Evolutionary conservation across 1,284 basidiomycete genomes (phyloP).

Genomic region (Pseudozyma sp.): DNA sequence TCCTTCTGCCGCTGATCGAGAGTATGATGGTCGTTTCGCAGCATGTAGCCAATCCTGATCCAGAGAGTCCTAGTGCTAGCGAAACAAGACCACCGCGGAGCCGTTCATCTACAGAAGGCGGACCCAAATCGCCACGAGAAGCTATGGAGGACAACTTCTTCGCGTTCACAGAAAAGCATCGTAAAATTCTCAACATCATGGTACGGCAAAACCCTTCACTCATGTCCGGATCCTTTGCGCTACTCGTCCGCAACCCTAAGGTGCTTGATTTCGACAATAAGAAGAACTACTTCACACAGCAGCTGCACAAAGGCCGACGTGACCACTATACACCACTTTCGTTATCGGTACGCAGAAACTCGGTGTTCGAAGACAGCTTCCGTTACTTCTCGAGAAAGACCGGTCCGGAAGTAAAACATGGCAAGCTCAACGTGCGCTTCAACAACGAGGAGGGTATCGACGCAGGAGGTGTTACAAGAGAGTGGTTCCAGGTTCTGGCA

Average conservation of each 20-base stretch:
- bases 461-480: constrained; percentile 95
- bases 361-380: constrained; percentile 98
- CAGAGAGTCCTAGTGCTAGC: constrained; percentile 23
- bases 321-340: constrained; percentile 87
- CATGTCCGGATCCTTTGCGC: constrained; percentile 97
- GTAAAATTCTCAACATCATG: constrained; percentile 95
- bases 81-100: constrained; percentile 39
- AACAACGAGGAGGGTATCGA: constrained; percentile 98
- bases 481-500: constrained; percentile 98
- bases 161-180: constrained; percentile 91
- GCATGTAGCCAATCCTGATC: constrained; percentile 73
- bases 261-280: constrained; percentile 99
- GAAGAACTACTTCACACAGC: constrained; percentile 96
- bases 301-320: constrained; percentile 83
- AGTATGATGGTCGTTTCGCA: constrained; percentile 96
- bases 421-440: constrained; percentile 96
- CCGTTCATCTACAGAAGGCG: constrained; percentile 37
- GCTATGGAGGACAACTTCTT: constrained; percentile 84
- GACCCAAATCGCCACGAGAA: constrained; percentile 49
- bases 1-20: constrained; percentile 66
- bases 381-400: constrained; percentile 87
- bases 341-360: constrained; percentile 89
- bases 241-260: constrained; percentile 93
- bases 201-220: constrained; percentile 97
- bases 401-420: constrained; percentile 97